phyloP scores from a whole-genome alignment of 176 grass and related monocot genomes.

The Lolium perenne region DNA sequence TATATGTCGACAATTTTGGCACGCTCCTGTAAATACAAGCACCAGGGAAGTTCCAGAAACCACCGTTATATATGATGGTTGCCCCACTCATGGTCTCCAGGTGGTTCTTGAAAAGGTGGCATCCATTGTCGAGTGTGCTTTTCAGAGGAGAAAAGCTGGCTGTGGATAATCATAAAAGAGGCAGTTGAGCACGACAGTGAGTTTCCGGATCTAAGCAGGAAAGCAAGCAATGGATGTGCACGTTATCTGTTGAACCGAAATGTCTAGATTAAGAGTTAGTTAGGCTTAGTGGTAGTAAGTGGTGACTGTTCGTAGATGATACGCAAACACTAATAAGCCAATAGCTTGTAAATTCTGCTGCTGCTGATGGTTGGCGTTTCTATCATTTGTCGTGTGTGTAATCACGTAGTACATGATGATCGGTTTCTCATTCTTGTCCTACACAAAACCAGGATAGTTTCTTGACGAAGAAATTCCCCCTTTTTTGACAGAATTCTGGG shows the following conservation, averaged over 20 bases:
- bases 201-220: not conserved
- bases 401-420: not conserved
- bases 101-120: slow-evolving; percentile 8
- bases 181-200: not conserved
- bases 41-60: slow-evolving; percentile 17
- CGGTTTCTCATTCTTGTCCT: not conserved
- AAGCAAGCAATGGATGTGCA: not conserved
- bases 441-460: not conserved
- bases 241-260: not conserved
- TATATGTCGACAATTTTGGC: not conserved
- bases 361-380: not conserved
- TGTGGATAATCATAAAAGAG: not conserved
- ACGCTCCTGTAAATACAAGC: not conserved
- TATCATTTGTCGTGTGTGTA: not conserved
- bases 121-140: slow-evolving; percentile 22
- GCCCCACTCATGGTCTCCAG: not conserved
- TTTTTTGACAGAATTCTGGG: not conserved
- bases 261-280: slow-evolving; percentile 10
- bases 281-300: not conserved
- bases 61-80: too few species aligned
- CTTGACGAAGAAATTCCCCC: not conserved
- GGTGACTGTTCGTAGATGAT: too few species aligned
- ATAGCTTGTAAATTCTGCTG: slow-evolving; percentile 6
- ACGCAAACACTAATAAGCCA: not conserved
- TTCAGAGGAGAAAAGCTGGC: slow-evolving; percentile 1